Evolutionary conservation across 2,329 filamentous ascomycete genomes (phyloP).

Genomic region (Fusarium citri): DNA sequence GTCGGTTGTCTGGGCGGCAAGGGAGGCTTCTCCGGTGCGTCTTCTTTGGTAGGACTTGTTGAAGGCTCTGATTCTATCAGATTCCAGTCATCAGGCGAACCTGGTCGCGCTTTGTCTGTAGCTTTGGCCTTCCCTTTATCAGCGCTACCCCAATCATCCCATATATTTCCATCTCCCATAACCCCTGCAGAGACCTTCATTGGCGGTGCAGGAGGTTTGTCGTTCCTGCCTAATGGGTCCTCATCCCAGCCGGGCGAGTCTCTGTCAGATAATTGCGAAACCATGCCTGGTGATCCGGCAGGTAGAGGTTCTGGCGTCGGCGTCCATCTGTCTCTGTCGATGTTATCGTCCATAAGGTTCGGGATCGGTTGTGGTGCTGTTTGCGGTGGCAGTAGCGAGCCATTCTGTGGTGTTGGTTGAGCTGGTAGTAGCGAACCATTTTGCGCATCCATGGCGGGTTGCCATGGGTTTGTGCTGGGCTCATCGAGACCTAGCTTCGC

Average conservation of each 20-base stretch:
- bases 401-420: slow-evolving; percentile 20
- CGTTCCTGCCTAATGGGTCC: slow-evolving; percentile 45
- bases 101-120: slow-evolving; percentile 29
- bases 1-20: slow-evolving; percentile 53
- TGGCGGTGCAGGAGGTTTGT: slow-evolving; percentile 39
- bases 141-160: slow-evolving; percentile 59
- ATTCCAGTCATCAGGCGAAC: slow-evolving; percentile 61
- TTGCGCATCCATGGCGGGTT: slow-evolving; percentile 43
- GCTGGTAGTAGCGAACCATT: slow-evolving; percentile 18
- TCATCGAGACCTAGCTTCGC: slow-evolving; percentile 58
- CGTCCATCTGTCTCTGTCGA: slow-evolving; percentile 47
- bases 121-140: slow-evolving; percentile 59
- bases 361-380: slow-evolving; percentile 20
- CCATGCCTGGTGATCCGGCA: slow-evolving; percentile 49
- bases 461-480: slow-evolving; percentile 53
- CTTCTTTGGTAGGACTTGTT: slow-evolving; percentile 27
- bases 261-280: slow-evolving; percentile 54
- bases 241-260: slow-evolving; percentile 56
- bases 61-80: slow-evolving; percentile 59
- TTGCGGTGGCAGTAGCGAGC: slow-evolving; percentile 9
- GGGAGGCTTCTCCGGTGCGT: slow-evolving; percentile 46
- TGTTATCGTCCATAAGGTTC: slow-evolving; percentile 40
- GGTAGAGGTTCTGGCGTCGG: slow-evolving; percentile 45
- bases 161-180: slow-evolving; percentile 59
- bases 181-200: slow-evolving; percentile 51